Evolutionary conservation across 148 eudicot species (phyloP).

Genomic region (Rhododendron molle): DNA sequence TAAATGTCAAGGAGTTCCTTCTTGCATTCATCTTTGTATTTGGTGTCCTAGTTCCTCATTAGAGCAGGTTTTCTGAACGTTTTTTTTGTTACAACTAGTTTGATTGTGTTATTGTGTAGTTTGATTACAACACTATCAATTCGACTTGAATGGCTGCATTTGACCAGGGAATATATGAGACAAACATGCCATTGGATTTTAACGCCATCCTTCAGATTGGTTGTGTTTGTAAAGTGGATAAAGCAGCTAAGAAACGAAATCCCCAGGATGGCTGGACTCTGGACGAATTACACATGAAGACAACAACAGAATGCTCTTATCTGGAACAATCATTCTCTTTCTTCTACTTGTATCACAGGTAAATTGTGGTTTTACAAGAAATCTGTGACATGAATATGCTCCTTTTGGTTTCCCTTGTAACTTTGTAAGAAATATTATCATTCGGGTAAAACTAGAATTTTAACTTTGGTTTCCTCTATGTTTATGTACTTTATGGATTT

Average conservation of each 20-base stretch:
- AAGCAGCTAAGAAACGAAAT: constrained; percentile 66
- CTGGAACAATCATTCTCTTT: constrained; percentile 66
- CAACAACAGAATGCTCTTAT: constrained; percentile 84
- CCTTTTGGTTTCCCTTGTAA: not conserved
- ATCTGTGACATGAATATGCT: not conserved
- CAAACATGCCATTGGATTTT: constrained; percentile 69
- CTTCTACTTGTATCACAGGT: constrained; percentile 97
- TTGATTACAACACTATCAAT: not conserved
- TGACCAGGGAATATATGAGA: constrained; percentile 91
- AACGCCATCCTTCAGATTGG: constrained; percentile 84
- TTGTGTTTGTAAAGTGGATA: constrained; percentile 91
- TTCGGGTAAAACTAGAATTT: too few relatives aligned
- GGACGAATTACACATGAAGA: constrained; percentile 86
- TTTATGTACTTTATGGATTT: not conserved
- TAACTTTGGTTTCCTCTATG: not conserved
- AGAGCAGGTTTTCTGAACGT: not conserved
- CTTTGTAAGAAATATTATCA: not conserved
- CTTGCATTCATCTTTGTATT: not conserved
- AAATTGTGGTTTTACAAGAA: not conserved
- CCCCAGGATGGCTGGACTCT: constrained; percentile 73
- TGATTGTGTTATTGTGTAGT: not conserved
- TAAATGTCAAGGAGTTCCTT: not conserved
- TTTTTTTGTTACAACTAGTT: not conserved
- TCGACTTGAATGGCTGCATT: constrained; percentile 6
- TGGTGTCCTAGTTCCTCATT: not conserved